Evolutionary conservation across 805 yeast species (phyloP), one percentile per base, ranked within the genome.

Genomic region (Pichia rugopelliculosa): DNA sequence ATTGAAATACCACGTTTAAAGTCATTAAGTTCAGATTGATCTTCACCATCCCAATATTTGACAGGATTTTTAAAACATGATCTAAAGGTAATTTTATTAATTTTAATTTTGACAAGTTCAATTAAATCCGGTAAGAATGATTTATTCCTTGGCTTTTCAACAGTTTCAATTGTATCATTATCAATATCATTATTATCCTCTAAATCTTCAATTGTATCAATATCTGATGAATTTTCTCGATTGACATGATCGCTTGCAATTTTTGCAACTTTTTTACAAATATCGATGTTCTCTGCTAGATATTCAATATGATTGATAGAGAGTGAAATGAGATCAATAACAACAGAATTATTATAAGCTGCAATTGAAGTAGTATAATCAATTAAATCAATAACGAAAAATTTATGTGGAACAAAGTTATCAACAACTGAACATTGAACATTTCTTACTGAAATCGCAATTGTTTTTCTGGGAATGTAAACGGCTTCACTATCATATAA

Each of bases 1-100:
- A 54, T 13, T 6, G 46, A 36, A 40, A 59, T 36, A 25, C 69
- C 69, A 44, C 69, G 56, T 34, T 59, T 49, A 46, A 38, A 62
- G 4, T 42, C 50, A 42, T 62, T 62, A 48, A 65, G 33, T 13
- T 54, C 57, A 0, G 64, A 48, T 46, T 62, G 66, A 45, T 62
- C 66, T 12, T 50, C 52, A 6, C 59, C 59, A 37, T 55, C 55
- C 48, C 56, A 65, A 46, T 54, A 63, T 33, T 54, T 54, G 8
- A 64, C 56, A 6, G 68, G 69, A 40, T 54, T 61, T n/a, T 38
- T 22, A 39, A 64, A 65, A 40, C 66, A 61, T 2, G 64, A 47
- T 8, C 57, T 46, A 23, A 64, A 42, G 17, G 47, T 56, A 20
- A 62, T 17, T 5, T 41, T 27, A 20, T 52, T 45, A 24, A 62